Base-by-base conservation (phyloP, 495 filamentous ascomycete genomes). In the Aspergillus indologenus region DNA sequence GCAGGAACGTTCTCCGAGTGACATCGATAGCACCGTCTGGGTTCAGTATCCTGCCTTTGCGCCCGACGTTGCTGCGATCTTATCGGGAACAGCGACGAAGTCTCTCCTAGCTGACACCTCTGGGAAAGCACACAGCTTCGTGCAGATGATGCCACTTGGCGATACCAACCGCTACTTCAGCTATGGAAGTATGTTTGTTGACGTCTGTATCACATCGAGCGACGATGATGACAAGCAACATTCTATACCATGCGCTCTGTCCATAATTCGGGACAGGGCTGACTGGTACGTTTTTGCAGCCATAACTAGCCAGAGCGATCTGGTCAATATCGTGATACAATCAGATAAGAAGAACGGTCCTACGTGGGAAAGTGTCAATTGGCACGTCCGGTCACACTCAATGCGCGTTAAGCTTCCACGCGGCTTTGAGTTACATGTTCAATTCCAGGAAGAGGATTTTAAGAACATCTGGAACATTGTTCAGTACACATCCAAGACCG, bases 311-410 rank as follows among this genome's bases (percentile, higher is more conserved):
- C 90, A 94, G 72, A 87, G 87, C 63, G 85, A 86, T 12, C 78
- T 85, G 20, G 81, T 94, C 54, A 88, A 90, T 63, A 71, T 95
- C n/a, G 72, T 82, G 53, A 86, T 96, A 24, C 88, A 88, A 57
- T 73, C 81, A 20, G 83, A 87, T 61, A 86, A 81, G 60, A 81
- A 82, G 62, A 71, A 74, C n/a, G 87, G 87, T 0, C 83, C 87
- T 2, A 86, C 83, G 0, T 96, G 91, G 91, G 81, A 89, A 29
- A 85, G 90, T 62, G 84, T 94, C 21, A 77, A 83, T 48, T 96
- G 91, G 91, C 86, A 86, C 52, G 71, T 82, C 12, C 83, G 85
- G 17, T 75, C 76, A 9, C 77, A 80, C 54, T 78, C 75, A 3
- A 77, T 96, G 62, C 77, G 82, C 22, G 71, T 95, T 24, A 81